Conservation (phyloP, 345 rosid species). For the Gossypium sturtianum region DNA sequence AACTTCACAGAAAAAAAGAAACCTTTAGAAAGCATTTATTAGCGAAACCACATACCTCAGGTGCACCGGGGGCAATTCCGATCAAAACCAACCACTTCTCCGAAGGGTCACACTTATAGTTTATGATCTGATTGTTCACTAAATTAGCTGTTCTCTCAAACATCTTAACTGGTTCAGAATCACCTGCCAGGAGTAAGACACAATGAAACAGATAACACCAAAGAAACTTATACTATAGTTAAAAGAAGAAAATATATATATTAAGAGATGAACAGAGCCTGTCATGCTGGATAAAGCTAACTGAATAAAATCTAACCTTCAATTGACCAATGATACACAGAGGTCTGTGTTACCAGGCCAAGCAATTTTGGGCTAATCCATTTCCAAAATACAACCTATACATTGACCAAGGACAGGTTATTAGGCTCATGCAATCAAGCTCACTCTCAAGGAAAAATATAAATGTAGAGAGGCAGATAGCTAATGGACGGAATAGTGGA, state of each 20-base stretch:
- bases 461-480: neutral
- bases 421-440: neutral
- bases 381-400: constrained; percentile 93
- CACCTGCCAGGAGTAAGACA: constrained; percentile 44
- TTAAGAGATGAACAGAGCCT: neutral
- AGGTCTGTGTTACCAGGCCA: constrained; percentile 82
- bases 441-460: neutral
- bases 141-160: constrained; percentile 95
- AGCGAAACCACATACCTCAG: constrained; percentile 56
- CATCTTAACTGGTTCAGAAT: constrained; percentile 91
- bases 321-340: constrained; percentile 98
- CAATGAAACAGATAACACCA: constrained; percentile 7
- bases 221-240: neutral
- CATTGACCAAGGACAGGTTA: constrained; percentile 8
- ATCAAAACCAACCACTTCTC: constrained; percentile 97
- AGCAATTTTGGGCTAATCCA: constrained; percentile 91
- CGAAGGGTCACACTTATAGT: constrained; percentile 86
- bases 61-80: constrained; percentile 97
- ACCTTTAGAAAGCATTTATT: neutral
- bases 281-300: constrained; percentile 9
- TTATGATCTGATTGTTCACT: constrained; percentile 89
- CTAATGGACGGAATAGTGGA: neutral
- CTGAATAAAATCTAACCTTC: constrained; percentile 53
- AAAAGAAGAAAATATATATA: neutral
- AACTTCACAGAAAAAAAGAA: neutral